Conservation (phyloP, 257 asterid species). For the Salvia miltiorrhiza region DNA sequence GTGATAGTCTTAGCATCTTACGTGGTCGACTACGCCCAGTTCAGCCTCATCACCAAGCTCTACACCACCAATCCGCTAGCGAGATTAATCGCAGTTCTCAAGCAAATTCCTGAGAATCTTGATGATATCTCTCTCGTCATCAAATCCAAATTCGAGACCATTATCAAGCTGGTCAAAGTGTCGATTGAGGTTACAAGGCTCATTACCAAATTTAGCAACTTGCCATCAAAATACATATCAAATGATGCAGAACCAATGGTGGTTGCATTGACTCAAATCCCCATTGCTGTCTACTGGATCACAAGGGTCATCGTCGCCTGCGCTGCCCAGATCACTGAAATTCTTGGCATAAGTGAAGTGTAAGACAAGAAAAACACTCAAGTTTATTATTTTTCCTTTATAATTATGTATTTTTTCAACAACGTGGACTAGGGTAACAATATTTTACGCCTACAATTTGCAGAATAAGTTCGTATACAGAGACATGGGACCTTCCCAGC, state of each 20-base stretch:
- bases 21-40: not conserved
- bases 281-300: slow-evolving; percentile 68
- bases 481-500: slow-evolving; percentile 69
- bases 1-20: not conserved
- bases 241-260: slow-evolving; percentile 48
- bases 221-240: slow-evolving; percentile 53
- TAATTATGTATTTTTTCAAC: too few species aligned
- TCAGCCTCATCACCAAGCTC: not conserved
- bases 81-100: slow-evolving; percentile 48
- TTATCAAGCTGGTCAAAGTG: slow-evolving; percentile 44
- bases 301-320: slow-evolving; percentile 58
- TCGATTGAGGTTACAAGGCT: slow-evolving; percentile 55
- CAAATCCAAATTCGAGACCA: slow-evolving; percentile 46
- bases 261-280: slow-evolving; percentile 40
- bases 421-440: too few species aligned
- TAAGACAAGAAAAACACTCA: too few species aligned
- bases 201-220: slow-evolving; percentile 42
- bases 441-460: not conserved
- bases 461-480: slow-evolving; percentile 49
- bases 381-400: not conserved
- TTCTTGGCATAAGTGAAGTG: slow-evolving; percentile 42
- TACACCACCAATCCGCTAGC: slow-evolving; percentile 44
- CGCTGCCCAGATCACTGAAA: slow-evolving; percentile 43
- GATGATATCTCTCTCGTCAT: slow-evolving; percentile 36
- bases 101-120: slow-evolving; percentile 47